Percentiles rank a stretch among this genome's conserved stretches.
Conservation (phyloP, 2,329 filamentous ascomycete genomes). For the Alternaria sp. region DNA sequence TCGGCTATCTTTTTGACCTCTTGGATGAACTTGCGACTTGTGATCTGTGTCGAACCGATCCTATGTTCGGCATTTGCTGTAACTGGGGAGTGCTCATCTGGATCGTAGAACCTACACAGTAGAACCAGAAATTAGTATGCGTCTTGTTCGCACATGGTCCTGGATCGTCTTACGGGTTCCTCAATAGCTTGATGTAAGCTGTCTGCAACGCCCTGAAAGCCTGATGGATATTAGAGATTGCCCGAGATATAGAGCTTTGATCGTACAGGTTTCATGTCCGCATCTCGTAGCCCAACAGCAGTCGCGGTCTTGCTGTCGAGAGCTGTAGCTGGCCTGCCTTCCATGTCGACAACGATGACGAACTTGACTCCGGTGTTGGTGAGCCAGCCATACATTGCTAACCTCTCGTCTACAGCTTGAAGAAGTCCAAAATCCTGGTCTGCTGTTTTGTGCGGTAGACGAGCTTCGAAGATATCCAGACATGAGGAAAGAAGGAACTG, state of each 20-base stretch:
- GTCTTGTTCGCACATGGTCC: too few relatives aligned
- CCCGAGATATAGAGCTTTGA: not conserved
- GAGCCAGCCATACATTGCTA: conserved; percentile 94
- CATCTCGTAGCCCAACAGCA: conserved; percentile 76
- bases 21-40: conserved; percentile 78
- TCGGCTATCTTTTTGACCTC: conserved; percentile 89
- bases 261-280: conserved; percentile 83
- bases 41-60: conserved; percentile 71
- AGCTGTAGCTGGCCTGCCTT: conserved; percentile 66
- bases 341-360: conserved; percentile 89
- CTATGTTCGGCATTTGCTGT: conserved; percentile 55
- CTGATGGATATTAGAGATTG: conserved; percentile 49
- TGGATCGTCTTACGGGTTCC: conserved; percentile 68
- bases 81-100: conserved; percentile 79
- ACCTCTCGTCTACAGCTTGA: conserved; percentile 90
- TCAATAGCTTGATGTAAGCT: conserved; percentile 86
- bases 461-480: conserved; percentile 92
- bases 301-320: conserved; percentile 48
- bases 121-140: conserved; percentile 66
- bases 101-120: conserved; percentile 83
- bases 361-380: conserved; percentile 95
- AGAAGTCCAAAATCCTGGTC: conserved; percentile 91
- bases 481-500: conserved; percentile 89
- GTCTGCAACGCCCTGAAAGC: conserved; percentile 90
- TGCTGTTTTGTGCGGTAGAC: conserved; percentile 73